A percentile compares a stretch with the other conserved stretches of the same genome.
Evolutionary conservation across 2,329 filamentous ascomycete species (phyloP).

Genomic region (Conoideocrella luteorostrata): DNA sequence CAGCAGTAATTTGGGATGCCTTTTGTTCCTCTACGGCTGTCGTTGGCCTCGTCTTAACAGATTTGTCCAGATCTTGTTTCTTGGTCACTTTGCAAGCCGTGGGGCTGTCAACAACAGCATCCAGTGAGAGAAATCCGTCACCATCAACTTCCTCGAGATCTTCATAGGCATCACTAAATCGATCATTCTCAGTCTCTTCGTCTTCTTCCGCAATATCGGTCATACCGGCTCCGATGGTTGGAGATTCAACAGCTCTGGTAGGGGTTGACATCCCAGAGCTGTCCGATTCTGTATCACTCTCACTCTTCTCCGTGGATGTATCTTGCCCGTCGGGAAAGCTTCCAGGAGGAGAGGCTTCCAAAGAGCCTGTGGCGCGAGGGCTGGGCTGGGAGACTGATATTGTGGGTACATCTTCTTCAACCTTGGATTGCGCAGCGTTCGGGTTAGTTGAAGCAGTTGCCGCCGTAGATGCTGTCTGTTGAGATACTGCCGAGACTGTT

Average conservation of each 20-base stretch:
- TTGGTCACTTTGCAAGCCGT: slow-evolving; percentile 17
- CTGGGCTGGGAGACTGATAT: slow-evolving; percentile 9
- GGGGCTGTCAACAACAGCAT: slow-evolving; percentile 63
- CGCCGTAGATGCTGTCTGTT: not conserved
- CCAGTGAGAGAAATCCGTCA: slow-evolving; percentile 64
- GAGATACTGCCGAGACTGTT: not conserved
- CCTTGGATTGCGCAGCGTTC: not conserved
- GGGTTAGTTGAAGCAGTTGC: slow-evolving; percentile 6
- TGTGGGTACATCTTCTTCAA: not conserved
- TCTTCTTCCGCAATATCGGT: slow-evolving; percentile 31
- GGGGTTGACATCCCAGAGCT: slow-evolving; percentile 8
- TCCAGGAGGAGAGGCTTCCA: slow-evolving; percentile 3
- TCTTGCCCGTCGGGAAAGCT: slow-evolving; percentile 4
- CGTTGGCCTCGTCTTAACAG: not conserved
- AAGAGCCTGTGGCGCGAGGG: not conserved
- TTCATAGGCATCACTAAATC: slow-evolving; percentile 74
- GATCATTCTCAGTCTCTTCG: slow-evolving; percentile 46
- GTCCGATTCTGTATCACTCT: slow-evolving; percentile 4
- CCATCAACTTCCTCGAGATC: slow-evolving; percentile 60
- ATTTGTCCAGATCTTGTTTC: slow-evolving; percentile 13
- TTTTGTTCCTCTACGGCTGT: not conserved
- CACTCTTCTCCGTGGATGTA: not conserved
- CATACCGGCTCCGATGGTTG: slow-evolving; percentile 19
- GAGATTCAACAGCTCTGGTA: slow-evolving; percentile 15
- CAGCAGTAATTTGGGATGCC: not conserved